Base-by-base conservation (phyloP, 495 filamentous ascomycete species). In the Penicillium diatomitis region DNA sequence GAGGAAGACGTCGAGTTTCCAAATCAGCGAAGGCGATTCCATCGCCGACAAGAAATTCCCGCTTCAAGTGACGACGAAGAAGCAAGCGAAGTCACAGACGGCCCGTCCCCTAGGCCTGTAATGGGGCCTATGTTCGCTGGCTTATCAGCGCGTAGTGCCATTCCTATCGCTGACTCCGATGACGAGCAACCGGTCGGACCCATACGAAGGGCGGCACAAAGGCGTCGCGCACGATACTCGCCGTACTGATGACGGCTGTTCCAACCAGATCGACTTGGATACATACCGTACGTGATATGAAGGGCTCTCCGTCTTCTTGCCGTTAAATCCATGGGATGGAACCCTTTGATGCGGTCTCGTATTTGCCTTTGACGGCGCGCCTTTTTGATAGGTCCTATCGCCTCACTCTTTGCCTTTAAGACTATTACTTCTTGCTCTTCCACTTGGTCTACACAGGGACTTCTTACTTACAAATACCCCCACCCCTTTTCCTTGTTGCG, bases 121-220 rank as follows among this genome's bases (percentile, higher is more conserved):
- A 10, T 43, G 12, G 28, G 41, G 8, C 10, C 44, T 30, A 42
- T 48, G 31, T 31, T 7, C 28, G 45, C 41, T 12, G 52, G 51
- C 3, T 28, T 40, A 33, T 33, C 47, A 27, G 40, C 46, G 5
- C 30, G 34, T 4, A 54, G 53, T 33, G 55, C 53, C 27, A 63
- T 63, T 28, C 44, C 57, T 7, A 55, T 63, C n/a, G 58, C 61
- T 44, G 60, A 58, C 41, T 63, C 60, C 8, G 60, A 63, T 9
- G 60, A 63, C 0, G 57, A 61, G 34, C 54, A 57, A 46, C 60
- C 60, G 4, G 53, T 63, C 20, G 57, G 57, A 5, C 60, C 60
- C 11, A 40, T 61, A 41, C 50, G 60, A 52, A 51, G 57, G 56
- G 36, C 48, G 30, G 38, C 45, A 6, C 60, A 60, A 32, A 37